These are phyloP conservation scores for Aureobasidium sp. DNA, from an alignment of 2,329 filamentous ascomycete genomes.

Conservation along the genomic window DNA sequence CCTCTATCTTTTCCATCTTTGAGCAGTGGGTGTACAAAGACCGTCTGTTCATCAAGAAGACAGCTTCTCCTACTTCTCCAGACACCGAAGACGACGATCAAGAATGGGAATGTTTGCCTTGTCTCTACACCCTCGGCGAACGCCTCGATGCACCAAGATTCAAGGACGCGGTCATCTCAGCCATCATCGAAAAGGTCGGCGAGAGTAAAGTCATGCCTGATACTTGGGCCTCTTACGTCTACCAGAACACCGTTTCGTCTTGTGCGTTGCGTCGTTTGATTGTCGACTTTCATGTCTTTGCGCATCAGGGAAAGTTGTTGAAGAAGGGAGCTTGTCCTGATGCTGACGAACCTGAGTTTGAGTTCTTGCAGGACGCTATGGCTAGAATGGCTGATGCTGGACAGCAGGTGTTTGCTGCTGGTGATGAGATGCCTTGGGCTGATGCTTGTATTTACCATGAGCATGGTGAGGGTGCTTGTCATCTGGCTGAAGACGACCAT, in stretches of 20 bases:
- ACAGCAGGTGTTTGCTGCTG: not conserved
- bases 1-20: not conserved
- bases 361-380: conserved; percentile 8
- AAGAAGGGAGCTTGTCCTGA: not conserved
- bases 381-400: not conserved
- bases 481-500: not conserved
- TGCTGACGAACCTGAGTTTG: not conserved
- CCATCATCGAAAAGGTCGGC: conserved; percentile 14
- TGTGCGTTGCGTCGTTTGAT: conserved; percentile 10
- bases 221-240: not conserved
- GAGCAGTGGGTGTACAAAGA: not conserved
- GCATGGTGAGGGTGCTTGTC: not conserved
- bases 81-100: not conserved
- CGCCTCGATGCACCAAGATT: conserved; percentile 16
- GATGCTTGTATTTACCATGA: conserved; percentile 10
- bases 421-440: not conserved
- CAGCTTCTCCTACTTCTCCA: not conserved
- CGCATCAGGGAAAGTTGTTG: not conserved
- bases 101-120: conserved; percentile 10
- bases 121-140: conserved; percentile 19
- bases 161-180: conserved; percentile 18
- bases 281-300: conserved; percentile 16
- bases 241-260: not conserved
- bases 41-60: not conserved
- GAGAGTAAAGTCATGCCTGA: not conserved